A percentile compares a stretch with the other conserved stretches of the same genome.
Conservation (phyloP, 2,329 filamentous ascomycete species). For the Exophiala calicioides region DNA sequence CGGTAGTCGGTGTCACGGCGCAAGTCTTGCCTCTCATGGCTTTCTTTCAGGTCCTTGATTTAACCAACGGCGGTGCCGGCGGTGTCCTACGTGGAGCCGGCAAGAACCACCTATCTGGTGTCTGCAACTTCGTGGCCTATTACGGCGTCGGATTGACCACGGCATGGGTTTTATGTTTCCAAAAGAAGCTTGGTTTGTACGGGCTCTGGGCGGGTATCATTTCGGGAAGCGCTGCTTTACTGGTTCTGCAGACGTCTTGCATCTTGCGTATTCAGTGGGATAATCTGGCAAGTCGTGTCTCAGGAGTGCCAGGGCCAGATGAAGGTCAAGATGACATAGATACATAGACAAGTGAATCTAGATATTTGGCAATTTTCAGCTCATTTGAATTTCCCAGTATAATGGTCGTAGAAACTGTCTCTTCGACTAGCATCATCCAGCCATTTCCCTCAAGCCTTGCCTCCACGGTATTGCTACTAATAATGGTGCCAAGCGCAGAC, state of each 20-base stretch:
- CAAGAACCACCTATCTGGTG: slow-evolving; percentile 18
- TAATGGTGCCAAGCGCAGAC: too few species aligned
- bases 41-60: slow-evolving; percentile 20
- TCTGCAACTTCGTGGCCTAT: slow-evolving; percentile 21
- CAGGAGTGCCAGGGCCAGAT: too few species aligned
- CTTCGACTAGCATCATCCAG: too few species aligned
- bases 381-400: too few species aligned
- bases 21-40: slow-evolving; percentile 20
- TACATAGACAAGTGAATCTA: too few species aligned
- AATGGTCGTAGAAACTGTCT: too few species aligned
- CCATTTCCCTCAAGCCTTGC: too few species aligned
- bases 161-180: slow-evolving; percentile 29
- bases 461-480: too few species aligned
- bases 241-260: slow-evolving; percentile 22
- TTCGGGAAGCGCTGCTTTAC: slow-evolving; percentile 21
- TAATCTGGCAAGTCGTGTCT: slow-evolving; percentile 9
- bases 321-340: too few species aligned
- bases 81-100: slow-evolving; percentile 19
- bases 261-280: slow-evolving; percentile 23
- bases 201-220: slow-evolving; percentile 30
- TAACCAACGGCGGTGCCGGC: slow-evolving; percentile 19
- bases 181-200: slow-evolving; percentile 18
- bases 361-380: too few species aligned
- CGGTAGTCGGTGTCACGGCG: slow-evolving; percentile 11
- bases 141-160: slow-evolving; percentile 20